Base-by-base conservation (phyloP, 1,284 basidiomycete species). In the Irpex sp. region DNA sequence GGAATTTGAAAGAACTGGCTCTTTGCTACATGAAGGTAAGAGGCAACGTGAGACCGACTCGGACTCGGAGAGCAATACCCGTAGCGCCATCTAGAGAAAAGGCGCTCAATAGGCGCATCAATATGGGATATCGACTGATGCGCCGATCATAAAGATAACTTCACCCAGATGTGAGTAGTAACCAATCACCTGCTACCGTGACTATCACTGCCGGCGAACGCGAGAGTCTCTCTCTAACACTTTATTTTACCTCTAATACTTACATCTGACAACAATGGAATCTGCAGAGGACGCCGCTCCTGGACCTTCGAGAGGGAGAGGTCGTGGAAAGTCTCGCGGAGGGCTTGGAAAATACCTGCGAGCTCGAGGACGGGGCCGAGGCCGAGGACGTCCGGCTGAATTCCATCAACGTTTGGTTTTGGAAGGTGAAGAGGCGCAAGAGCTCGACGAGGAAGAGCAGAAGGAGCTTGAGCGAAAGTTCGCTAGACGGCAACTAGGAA, bases 261-360 rank as follows among this genome's bases (percentile, higher is more conserved):
- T 26, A 26, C 26, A 26, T 26, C 26, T 26, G 26, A 26, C 26
- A 26, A 3, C 49, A 2, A 60, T 60, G 59, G 59, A 60, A 3
- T 15, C 21, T 50, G 11, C 51, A 61, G 60, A 43, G 8, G 5
- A 13, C 21, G 53, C 53, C 6, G 31, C 31, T 15, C 8, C 60
- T 5, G 60, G n/a, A 0, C 56, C 64, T 39, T 31, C 54, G 9
- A 61, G 71, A 61, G 77, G 81, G 0, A 69, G 84, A 63, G 84
- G 83, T 0, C 72, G 82, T 65, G 82, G 83, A 19, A 84, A 81
- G 67, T 85, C 85, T 55, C 81, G 88, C 61, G 89, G 89, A 7
- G 88, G 89, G 0, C 74, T 86, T 5, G 89, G 89, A 1, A 92
- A 91, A 74, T 89, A 87, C 69, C 79, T 90, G 37, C 83, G 88